A percentile compares a stretch with the other conserved stretches of the same genome.
Evolutionary conservation across 2,329 filamentous ascomycete species (phyloP).

Genomic region (Colletotrichum cuscutae): DNA sequence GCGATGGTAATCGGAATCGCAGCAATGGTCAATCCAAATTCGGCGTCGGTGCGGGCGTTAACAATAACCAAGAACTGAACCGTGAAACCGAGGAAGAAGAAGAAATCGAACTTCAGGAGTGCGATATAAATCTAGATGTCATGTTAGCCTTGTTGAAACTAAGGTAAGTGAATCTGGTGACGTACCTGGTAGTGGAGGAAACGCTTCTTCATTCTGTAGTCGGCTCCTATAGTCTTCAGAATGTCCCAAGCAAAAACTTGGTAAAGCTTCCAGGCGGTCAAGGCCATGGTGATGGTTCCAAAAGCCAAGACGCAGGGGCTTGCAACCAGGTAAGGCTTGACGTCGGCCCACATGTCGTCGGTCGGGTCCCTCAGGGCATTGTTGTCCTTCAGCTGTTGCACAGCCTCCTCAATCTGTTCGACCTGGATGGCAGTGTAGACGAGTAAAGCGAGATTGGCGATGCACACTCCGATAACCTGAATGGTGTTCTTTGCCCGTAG

Average conservation of each 20-base stretch:
- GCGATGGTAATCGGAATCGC: constrained; percentile 92
- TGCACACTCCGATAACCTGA: constrained; percentile 93
- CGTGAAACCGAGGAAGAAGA: constrained; percentile 99
- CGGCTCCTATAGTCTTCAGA: constrained; percentile 98
- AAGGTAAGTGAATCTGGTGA: neutral
- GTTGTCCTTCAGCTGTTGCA: constrained; percentile 60
- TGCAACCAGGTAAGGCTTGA: constrained; percentile 82
- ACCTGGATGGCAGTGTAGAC: constrained; percentile 95
- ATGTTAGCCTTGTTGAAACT: neutral
- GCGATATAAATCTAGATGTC: constrained; percentile 88
- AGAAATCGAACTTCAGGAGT: constrained; percentile 98
- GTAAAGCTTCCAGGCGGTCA: constrained; percentile 93
- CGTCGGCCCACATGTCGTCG: constrained; percentile 71
- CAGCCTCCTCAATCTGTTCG: constrained; percentile 85
- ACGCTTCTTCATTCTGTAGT: constrained; percentile 95
- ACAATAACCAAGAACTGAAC: constrained; percentile 98
- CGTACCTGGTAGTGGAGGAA: constrained; percentile 95
- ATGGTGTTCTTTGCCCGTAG: constrained; percentile 97
- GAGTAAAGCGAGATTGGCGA: constrained; percentile 91
- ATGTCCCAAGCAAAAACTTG: constrained; percentile 99
- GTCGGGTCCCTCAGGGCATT: constrained; percentile 44
- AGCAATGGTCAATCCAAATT: constrained; percentile 87
- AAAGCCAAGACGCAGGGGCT: constrained; percentile 87
- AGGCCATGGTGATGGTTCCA: constrained; percentile 76
- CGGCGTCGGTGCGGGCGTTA: constrained; percentile 72